Evolutionary conservation across 2,329 filamentous ascomycete species (phyloP), one percentile per base, ranked within the genome.

Genomic region (Zasmidium cellare): DNA sequence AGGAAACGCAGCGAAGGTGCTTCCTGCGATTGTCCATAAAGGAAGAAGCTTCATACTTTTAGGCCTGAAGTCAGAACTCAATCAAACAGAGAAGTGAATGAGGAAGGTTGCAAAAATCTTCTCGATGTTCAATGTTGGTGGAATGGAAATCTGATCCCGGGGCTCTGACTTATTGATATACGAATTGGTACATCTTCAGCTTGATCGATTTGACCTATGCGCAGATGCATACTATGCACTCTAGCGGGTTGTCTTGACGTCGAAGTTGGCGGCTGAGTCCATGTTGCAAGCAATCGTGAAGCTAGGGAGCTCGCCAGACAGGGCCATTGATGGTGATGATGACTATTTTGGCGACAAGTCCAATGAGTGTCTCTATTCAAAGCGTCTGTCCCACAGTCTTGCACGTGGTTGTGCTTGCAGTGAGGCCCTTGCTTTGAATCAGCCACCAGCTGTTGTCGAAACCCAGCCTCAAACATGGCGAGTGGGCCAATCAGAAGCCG

Each of bases 1-100:
- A 52, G 63, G 61, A 28, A 62, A 65, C 19, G 54, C 59, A 46
- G 63, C 62, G 5, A 53, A 25, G 2, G 52, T 53, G 41, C 20
- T 25, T 22, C 50, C 51, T 16, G 56, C 56, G 16, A 61, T 28
- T 28, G 25, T 28, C 25, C 5, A 28, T 28, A 11, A 28, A 28
- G 25, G 5, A 5, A 28, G 11, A 5, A 28, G 11, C 25, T 11
- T 28, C 25, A 28, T 28, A n/a, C 25, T 28, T 28, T 28, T n/a
- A n/a, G n/a, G n/a, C n/a, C n/a, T n/a, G n/a, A n/a, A n/a, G n/a
- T n/a, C n/a, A n/a, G n/a, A n/a, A n/a, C n/a, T n/a, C n/a, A n/a
- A n/a, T n/a, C n/a, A 18, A 41, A 41, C 16, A 41, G 16, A 41
- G 35, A 48, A 54, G 24, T n/a, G 18, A 46, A 46, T 35, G 9